Percentiles rank a stretch among this genome's conserved stretches.
Conservation (phyloP, 2,329 filamentous ascomycete genomes). For the Aspergillus ochraceoroseus region DNA sequence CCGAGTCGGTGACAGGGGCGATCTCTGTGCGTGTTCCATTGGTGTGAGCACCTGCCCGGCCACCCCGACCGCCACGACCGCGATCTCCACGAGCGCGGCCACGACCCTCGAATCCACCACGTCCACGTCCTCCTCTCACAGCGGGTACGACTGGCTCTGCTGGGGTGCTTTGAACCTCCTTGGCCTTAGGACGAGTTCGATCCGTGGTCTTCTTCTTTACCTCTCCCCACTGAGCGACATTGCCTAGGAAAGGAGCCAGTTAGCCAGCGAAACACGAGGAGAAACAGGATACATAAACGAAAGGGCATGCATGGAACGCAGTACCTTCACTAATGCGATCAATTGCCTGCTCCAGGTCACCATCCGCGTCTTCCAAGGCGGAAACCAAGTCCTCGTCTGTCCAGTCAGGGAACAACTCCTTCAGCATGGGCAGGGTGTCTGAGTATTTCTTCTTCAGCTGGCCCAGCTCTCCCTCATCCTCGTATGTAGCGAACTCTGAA, state of each 20-base stretch:
- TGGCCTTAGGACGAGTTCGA: conserved; percentile 44
- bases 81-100: conserved; percentile 47
- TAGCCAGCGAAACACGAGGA: conserved; percentile 5
- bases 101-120: conserved; percentile 46
- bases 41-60: conserved; percentile 40
- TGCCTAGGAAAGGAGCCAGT: conserved; percentile 34
- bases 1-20: conserved; percentile 25
- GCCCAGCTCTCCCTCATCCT: conserved; percentile 84
- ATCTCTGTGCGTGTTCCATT: conserved; percentile 41
- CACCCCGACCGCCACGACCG: conserved; percentile 46
- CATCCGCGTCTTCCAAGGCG: conserved; percentile 71
- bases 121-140: conserved; percentile 43
- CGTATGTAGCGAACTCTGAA: conserved; percentile 59
- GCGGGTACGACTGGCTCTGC: conserved; percentile 34
- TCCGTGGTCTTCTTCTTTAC: conserved; percentile 51
- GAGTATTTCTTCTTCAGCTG: conserved; percentile 88
- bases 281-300: conserved; percentile 3
- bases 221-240: conserved; percentile 51
- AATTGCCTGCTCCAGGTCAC: conserved; percentile 47
- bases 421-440: conserved; percentile 71
- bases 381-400: conserved; percentile 91
- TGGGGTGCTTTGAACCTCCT: conserved; percentile 39
- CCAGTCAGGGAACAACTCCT: conserved; percentile 93
- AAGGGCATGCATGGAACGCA: conserved; percentile 5
- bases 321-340: conserved; percentile 50